Conservation (phyloP, 805 yeast genomes). For the Metschnikowia drakensbergensis region DNA sequence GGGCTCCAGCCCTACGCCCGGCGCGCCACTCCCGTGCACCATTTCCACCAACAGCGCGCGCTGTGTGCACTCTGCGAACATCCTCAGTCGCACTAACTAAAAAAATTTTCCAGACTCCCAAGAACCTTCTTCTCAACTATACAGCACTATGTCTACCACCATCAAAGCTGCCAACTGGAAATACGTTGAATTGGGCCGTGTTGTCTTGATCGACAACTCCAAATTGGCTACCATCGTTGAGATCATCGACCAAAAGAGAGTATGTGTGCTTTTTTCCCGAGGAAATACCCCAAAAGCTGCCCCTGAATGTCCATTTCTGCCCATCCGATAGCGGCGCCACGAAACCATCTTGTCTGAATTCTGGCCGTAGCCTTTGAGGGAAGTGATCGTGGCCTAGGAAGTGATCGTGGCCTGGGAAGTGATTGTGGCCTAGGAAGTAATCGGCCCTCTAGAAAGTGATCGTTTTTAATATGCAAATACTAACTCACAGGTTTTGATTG, state of each 20-base stretch:
- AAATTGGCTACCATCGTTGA: constrained; percentile 97
- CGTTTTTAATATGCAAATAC: background rate
- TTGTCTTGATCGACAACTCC: constrained; percentile 81
- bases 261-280: constrained; percentile 40
- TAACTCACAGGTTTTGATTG: constrained; percentile 69
- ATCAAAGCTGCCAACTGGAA: constrained; percentile 99
- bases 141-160: constrained; percentile 41
- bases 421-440: no score
- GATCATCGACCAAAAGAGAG: constrained; percentile 99
- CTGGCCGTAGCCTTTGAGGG: no score
- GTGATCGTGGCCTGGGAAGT: no score
- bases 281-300: no score
- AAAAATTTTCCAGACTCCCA: constrained; percentile 15
- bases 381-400: no score
- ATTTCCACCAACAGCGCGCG: background rate
- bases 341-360: no score
- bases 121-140: constrained; percentile 11
- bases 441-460: no score
- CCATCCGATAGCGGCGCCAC: no score
- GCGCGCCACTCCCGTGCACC: constrained; percentile 10
- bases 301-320: background rate
- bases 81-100: constrained; percentile 13
- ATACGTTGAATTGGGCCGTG: constrained; percentile 98
- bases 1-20: constrained; percentile 19
- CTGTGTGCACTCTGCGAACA: constrained; percentile 13